Evolutionary conservation across 768 basidiomycete species (phyloP).

Genomic region (Chalciporus piperatus): DNA sequence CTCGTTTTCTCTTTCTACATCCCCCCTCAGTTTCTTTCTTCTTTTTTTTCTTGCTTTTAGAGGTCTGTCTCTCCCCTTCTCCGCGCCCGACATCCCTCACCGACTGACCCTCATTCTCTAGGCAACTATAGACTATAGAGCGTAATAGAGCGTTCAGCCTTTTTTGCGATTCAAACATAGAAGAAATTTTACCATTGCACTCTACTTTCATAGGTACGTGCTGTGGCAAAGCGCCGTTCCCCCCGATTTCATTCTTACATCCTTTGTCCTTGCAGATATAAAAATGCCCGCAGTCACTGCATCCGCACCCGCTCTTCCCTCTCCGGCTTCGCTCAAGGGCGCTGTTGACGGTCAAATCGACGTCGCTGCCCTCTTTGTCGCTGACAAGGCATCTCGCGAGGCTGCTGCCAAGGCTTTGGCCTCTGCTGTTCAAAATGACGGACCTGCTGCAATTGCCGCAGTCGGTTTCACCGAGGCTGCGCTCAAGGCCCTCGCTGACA

Average conservation of each 20-base stretch:
- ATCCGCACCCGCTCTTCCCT: constrained; percentile 51
- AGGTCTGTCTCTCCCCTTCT: constrained; percentile 21
- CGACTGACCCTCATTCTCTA: constrained; percentile 14
- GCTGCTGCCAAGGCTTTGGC: constrained; percentile 68
- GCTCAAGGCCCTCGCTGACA: constrained; percentile 87
- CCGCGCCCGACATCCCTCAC: not conserved
- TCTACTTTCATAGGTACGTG: constrained; percentile 42
- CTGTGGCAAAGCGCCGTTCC: not conserved
- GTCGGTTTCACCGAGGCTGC: constrained; percentile 69
- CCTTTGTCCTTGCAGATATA: constrained; percentile 35
- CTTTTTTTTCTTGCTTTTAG: constrained; percentile 28
- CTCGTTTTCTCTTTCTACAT: constrained; percentile 19
- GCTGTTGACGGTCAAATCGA: constrained; percentile 65
- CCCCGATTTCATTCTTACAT: not conserved
- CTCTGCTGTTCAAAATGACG: constrained; percentile 77
- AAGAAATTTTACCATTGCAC: constrained; percentile 37
- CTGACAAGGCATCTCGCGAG: constrained; percentile 81
- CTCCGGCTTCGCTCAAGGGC: constrained; percentile 73
- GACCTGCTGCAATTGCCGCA: constrained; percentile 70
- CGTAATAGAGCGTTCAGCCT: constrained; percentile 60
- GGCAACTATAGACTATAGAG: constrained; percentile 44
- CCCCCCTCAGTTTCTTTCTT: constrained; percentile 32
- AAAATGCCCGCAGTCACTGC: constrained; percentile 84
- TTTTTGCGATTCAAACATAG: constrained; percentile 40
- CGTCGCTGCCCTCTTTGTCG: constrained; percentile 71